These are phyloP conservation scores for Cryphonectria carpinicola DNA, from an alignment of 2,329 filamentous ascomycete species.

Conservation along the genomic window DNA sequence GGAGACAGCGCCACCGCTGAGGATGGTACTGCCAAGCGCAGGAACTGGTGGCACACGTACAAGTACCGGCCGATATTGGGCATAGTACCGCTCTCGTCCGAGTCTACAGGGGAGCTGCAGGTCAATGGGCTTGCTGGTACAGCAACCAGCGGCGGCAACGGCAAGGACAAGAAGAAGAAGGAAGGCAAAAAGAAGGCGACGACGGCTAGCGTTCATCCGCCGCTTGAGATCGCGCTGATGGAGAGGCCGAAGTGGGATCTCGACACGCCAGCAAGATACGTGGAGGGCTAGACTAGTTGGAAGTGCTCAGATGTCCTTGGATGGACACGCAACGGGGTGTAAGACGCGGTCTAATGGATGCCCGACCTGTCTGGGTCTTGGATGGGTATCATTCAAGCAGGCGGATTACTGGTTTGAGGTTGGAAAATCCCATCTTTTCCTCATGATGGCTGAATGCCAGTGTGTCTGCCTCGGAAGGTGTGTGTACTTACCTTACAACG, in stretches of 20 bases:
- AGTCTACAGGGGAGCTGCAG: slow-evolving; percentile 35
- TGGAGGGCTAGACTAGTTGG: slow-evolving; percentile 42
- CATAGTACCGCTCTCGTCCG: slow-evolving; percentile 51
- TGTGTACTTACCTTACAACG: background rate
- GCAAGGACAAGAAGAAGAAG: slow-evolving; percentile 4
- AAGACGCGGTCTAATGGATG: slow-evolving; percentile 12
- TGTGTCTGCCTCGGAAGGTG: background rate
- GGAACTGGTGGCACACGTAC: slow-evolving; percentile 77
- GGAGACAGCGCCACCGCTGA: slow-evolving; percentile 41
- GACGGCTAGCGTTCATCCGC: slow-evolving; percentile 31
- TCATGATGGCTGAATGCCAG: background rate
- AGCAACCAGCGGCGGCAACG: background rate
- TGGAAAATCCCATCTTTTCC: background rate
- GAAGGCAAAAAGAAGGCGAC: slow-evolving; percentile 20
- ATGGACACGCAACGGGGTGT: background rate
- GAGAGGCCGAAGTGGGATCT: slow-evolving; percentile 86
- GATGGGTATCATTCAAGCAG: background rate
- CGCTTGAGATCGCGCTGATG: slow-evolving; percentile 81
- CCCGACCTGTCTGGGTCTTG: background rate
- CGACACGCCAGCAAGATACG: slow-evolving; percentile 73
- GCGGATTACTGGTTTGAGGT: background rate
- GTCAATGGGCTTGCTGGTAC: slow-evolving; percentile 26
- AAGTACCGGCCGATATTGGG: slow-evolving; percentile 95
- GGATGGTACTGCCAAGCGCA: slow-evolving; percentile 32
- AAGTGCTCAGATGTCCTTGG: background rate